A percentile compares a stretch with the other conserved stretches of the same genome.
Conservation (phyloP, 2,329 filamentous ascomycete genomes). For the Huntiella savannae region DNA sequence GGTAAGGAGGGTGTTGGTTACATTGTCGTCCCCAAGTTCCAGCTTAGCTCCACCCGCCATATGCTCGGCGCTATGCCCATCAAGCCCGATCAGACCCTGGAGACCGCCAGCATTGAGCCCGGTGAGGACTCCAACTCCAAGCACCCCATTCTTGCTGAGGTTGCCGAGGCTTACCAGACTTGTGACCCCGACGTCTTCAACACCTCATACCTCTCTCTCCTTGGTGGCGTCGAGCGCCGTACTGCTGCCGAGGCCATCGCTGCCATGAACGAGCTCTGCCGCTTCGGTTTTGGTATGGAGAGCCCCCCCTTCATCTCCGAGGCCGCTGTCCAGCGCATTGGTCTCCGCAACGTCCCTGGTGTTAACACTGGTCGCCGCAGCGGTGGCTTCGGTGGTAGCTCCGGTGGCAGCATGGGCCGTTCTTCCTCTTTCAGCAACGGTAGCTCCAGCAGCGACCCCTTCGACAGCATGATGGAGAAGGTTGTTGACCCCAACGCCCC, state of each 20-base stretch:
- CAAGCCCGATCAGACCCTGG: conserved; percentile 31
- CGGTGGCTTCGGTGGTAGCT: conserved; percentile 7
- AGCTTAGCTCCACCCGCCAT: conserved; percentile 27
- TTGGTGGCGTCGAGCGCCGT: conserved; percentile 30
- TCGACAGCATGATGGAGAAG: conserved; percentile 6
- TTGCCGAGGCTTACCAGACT: conserved; percentile 18
- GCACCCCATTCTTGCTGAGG: conserved; percentile 21
- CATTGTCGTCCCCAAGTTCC: conserved; percentile 40
- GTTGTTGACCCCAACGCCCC: conserved; percentile 7
- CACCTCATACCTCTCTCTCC: conserved; percentile 34
- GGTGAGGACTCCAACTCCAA: conserved; percentile 6
- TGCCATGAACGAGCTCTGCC: conserved; percentile 34
- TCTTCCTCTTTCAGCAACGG: not conserved
- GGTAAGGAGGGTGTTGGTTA: conserved; percentile 55
- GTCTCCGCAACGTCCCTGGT: conserved; percentile 16
- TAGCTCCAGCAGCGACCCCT: conserved; percentile 4
- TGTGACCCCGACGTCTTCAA: conserved; percentile 17
- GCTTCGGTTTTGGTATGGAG: conserved; percentile 31
- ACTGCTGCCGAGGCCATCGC: conserved; percentile 23
- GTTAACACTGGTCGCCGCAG: conserved; percentile 19
- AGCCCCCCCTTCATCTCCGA: conserved; percentile 24
- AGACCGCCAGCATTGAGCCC: conserved; percentile 21
- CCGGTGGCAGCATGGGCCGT: conserved; percentile 7
- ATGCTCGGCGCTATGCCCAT: conserved; percentile 42
- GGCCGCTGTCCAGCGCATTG: conserved; percentile 17